These are phyloP conservation scores for Coprinopsis marcescibilis DNA, from an alignment of 768 basidiomycete genomes.

Conservation along the genomic window DNA sequence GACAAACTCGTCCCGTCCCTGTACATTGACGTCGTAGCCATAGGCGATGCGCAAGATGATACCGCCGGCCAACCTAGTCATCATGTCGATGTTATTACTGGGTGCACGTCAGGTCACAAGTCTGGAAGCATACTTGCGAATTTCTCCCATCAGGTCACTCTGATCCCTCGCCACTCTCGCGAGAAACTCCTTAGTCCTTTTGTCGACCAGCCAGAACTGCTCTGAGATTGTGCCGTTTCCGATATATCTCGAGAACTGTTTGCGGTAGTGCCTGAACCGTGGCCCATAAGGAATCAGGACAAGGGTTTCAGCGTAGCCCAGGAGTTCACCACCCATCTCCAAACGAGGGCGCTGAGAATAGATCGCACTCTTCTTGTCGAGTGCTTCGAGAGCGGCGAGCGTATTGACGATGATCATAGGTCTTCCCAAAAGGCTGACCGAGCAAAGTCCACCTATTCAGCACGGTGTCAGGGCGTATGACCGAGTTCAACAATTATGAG, in stretches of 20 bases:
- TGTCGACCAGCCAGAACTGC: conserved; percentile 28
- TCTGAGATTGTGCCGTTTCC: conserved; percentile 29
- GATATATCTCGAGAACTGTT: conserved; percentile 36
- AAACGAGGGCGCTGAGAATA: conserved; percentile 45
- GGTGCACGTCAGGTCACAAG: conserved; percentile 1
- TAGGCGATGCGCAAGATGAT: conserved; percentile 52
- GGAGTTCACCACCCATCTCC: conserved; percentile 46
- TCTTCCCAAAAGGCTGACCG: conserved; percentile 37
- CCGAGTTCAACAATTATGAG: not conserved
- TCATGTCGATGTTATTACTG: no score
- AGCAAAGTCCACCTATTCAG: conserved; percentile 37
- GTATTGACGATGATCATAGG: conserved; percentile 46
- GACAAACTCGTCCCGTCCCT: conserved; percentile 46
- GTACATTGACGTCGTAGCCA: conserved; percentile 47
- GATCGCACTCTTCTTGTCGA: conserved; percentile 41
- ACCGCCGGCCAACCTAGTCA: conserved; percentile 45
- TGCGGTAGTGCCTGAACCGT: conserved; percentile 39
- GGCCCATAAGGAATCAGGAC: conserved; percentile 39
- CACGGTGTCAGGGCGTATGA: no score
- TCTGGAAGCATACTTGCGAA: conserved; percentile 33
- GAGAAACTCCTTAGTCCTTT: conserved; percentile 31
- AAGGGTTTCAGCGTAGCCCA: conserved; percentile 43
- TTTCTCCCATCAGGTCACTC: conserved; percentile 25
- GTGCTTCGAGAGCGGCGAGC: conserved; percentile 34
- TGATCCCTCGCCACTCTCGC: conserved; percentile 28